These are phyloP conservation scores for Sutorius eximius DNA, from an alignment of 1,284 basidiomycete species.

Conservation along the genomic window DNA sequence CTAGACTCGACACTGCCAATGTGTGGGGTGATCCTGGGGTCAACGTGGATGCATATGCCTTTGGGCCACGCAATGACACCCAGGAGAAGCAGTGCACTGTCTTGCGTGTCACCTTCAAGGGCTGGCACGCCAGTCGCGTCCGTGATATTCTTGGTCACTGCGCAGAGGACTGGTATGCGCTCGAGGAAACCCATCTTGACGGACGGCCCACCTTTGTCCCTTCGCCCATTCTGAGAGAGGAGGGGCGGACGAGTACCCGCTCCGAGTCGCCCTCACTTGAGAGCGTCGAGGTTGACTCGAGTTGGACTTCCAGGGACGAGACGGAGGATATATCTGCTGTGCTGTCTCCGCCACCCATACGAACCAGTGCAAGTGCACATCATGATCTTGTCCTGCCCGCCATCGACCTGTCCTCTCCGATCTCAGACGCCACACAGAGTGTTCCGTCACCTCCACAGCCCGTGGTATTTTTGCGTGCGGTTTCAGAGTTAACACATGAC, in stretches of 20 bases:
- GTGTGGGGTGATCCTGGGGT: conserved; percentile 64
- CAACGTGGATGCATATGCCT: conserved; percentile 54
- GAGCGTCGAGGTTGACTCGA: conserved; percentile 7
- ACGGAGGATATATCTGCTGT: conserved; percentile 2
- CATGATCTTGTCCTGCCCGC: conserved; percentile 64
- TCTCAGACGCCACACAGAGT: conserved; percentile 5
- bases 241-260: background rate
- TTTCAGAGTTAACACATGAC: conserved; percentile 26
- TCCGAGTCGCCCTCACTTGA: background rate
- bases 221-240: background rate
- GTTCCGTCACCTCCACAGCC: conserved; percentile 15
- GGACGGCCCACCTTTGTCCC: conserved; percentile 1
- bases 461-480: conserved; percentile 23
- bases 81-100: conserved; percentile 50
- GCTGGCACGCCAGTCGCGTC: conserved; percentile 65
- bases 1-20: conserved; percentile 59
- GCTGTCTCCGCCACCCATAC: conserved; percentile 7
- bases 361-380: conserved; percentile 23
- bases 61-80: conserved; percentile 34
- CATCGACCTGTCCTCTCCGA: conserved; percentile 57
- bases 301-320: conserved; percentile 5
- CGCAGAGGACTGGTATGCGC: conserved; percentile 67
- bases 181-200: conserved; percentile 51
- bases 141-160: conserved; percentile 65
- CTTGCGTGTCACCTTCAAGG: conserved; percentile 64